These are phyloP conservation scores for Colletotrichum chrysophilum DNA, from an alignment of 2,329 filamentous ascomycete genomes.

Conservation along the genomic window DNA sequence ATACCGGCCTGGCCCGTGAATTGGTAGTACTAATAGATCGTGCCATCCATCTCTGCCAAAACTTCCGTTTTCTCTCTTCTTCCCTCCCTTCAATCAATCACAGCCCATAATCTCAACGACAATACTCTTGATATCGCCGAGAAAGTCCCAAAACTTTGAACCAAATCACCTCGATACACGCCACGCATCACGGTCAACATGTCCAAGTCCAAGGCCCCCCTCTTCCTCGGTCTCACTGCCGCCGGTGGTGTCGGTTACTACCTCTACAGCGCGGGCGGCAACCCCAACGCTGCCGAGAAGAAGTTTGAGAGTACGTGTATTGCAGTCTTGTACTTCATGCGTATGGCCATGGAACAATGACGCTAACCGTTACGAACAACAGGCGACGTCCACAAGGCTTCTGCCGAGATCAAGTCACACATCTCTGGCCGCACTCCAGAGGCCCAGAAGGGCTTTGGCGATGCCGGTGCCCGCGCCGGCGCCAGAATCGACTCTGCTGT, in stretches of 20 bases:
- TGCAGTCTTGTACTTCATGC: not conserved
- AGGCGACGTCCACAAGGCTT: slow-evolving; percentile 80
- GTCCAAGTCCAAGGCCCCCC: slow-evolving; percentile 52
- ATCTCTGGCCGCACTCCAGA: slow-evolving; percentile 67
- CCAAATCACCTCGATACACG: not conserved
- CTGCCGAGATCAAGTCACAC: slow-evolving; percentile 69
- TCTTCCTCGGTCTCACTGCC: slow-evolving; percentile 64
- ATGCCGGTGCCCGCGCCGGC: slow-evolving; percentile 52
- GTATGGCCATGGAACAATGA: not conserved
- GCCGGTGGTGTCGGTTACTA: slow-evolving; percentile 83
- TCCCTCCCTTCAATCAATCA: slow-evolving; percentile 10
- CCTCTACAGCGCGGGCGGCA: slow-evolving; percentile 85
- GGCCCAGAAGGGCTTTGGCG: slow-evolving; percentile 67
- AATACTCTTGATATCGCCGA: not conserved
- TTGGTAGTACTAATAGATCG: slow-evolving; percentile 21
- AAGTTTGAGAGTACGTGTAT: slow-evolving; percentile 75
- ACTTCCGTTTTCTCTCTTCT: not conserved
- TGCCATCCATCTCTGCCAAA: not conserved
- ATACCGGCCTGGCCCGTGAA: not conserved
- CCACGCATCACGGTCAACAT: slow-evolving; percentile 35
- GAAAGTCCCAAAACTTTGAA: not conserved
- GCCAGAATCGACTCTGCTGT: slow-evolving; percentile 74
- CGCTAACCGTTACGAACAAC: not conserved
- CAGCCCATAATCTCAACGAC: not conserved
- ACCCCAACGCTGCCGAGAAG: slow-evolving; percentile 83